These are phyloP conservation scores for Penicillium freii DNA, from an alignment of 2,329 filamentous ascomycete genomes.

Conservation along the genomic window DNA sequence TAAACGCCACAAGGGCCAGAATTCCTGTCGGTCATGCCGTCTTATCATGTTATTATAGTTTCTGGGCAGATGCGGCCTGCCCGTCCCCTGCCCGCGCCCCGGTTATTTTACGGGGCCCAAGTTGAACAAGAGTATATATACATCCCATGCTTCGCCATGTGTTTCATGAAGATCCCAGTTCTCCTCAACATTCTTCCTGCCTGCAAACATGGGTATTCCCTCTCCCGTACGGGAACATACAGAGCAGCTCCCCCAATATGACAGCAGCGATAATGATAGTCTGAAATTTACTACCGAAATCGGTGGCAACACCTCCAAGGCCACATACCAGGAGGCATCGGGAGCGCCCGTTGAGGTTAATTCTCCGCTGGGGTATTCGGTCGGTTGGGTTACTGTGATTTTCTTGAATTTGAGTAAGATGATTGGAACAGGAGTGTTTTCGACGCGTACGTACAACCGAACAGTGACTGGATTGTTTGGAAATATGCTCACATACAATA, in stretches of 20 bases:
- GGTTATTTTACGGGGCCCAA: not conserved
- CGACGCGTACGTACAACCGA: conserved; percentile 53
- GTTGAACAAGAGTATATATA: not conserved
- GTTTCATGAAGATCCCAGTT: not conserved
- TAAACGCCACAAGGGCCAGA: not conserved
- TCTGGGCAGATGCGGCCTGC: not conserved
- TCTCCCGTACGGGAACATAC: not conserved
- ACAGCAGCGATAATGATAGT: conserved; percentile 3
- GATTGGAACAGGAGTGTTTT: conserved; percentile 64
- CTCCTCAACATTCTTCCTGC: not conserved
- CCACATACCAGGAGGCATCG: conserved; percentile 59
- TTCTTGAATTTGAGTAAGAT: conserved; percentile 63
- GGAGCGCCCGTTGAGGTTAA: conserved; percentile 60
- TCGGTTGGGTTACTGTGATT: conserved; percentile 56
- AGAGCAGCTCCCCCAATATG: not conserved
- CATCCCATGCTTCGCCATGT: not conserved
- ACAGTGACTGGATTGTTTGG: fast-evolving
- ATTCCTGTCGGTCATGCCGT: not conserved
- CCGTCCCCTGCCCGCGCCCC: not conserved
- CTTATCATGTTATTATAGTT: not conserved
- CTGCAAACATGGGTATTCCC: not conserved
- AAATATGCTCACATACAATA: not conserved
- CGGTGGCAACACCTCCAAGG: conserved; percentile 47
- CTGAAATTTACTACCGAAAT: conserved; percentile 6
- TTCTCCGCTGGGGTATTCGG: conserved; percentile 60